Base-by-base conservation (phyloP, 805 yeast species). In the Kuraishia cidri region DNA sequence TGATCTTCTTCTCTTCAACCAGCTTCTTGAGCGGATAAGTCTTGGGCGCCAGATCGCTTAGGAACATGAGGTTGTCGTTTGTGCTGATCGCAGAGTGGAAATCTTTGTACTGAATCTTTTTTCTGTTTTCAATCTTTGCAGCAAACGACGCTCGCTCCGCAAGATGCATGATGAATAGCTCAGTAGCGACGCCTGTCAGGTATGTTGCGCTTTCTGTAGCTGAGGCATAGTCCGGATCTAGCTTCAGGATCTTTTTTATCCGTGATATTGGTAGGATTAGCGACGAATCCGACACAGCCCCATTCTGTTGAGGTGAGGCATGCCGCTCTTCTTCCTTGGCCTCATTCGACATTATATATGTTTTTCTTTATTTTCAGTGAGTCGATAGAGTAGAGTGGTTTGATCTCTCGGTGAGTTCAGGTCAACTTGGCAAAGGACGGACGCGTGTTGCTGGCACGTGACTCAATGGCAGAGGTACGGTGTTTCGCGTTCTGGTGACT, bases 101-200 rank as follows among this genome's bases (percentile, higher is more conserved):
- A 50, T 83, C 94, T 31, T 69, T 65, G 52, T 84, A 84, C 35
- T 64, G 67, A n/a, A 84, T 56, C 42, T 77, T 79, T 60, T 79
- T 79, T 29, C 90, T 59, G 40, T 75, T 74, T 19, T 74, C 80
- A 24, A 75, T 60, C 43, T 75, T 72, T 21, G 94, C 82, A 15
- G 65, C 60, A 35, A 77, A 54, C 5, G 75, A 61, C 0, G 92
- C 87, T 47, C 79, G 84, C 47, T 78, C 85, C 2, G 83, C 68
- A 38, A 82, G 64, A 46, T 75, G 72, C 52, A 76, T 78, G 15
- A 82, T 65, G 47, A 83, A 83, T 15, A 80, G 55, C 45, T 83
- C 92, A 0, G 90, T 75, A 6, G 92, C 87, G n/a, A 79, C 66
- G 3, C 84, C 85, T 5, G 83, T 63, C 11, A 85, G 69, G 48